A percentile compares a stretch with the other conserved stretches of the same genome.
Evolutionary conservation across 495 filamentous ascomycete species (phyloP).

Genomic region (Cladorrhinum samala): DNA sequence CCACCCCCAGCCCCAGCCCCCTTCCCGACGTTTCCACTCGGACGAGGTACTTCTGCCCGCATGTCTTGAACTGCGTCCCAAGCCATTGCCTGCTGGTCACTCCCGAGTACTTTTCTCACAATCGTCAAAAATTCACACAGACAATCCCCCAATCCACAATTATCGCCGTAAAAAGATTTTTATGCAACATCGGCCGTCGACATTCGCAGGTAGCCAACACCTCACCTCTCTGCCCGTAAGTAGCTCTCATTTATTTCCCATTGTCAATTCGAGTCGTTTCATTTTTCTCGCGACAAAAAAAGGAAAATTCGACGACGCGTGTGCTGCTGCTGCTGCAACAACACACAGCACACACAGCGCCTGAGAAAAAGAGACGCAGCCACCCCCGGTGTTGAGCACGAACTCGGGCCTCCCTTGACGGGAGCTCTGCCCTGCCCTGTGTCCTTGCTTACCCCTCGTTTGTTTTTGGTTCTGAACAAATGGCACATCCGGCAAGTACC

Average conservation of each 20-base stretch:
- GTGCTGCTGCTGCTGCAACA: not conserved
- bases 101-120: constrained; percentile 12
- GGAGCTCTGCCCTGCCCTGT: not conserved
- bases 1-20: constrained; percentile 15
- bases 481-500: not conserved
- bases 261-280: not conserved
- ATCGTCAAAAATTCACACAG: constrained; percentile 9
- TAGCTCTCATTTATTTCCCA: constrained; percentile 14
- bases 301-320: no score
- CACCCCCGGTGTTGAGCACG: constrained; percentile 9
- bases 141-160: constrained; percentile 15
- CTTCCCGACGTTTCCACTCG: constrained; percentile 12
- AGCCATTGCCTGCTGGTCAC: constrained; percentile 24
- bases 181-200: constrained; percentile 15
- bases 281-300: no score
- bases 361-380: constrained; percentile 1
- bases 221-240: constrained; percentile 20
- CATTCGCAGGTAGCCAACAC: not conserved
- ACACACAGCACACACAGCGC: not conserved
- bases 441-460: not conserved
- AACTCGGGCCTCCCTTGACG: not conserved
- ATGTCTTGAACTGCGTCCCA: constrained; percentile 20
- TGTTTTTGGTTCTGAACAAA: not conserved
- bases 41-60: constrained; percentile 26
- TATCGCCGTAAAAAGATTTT: constrained; percentile 15